These are phyloP conservation scores for Euryodendron excelsum DNA, from an alignment of 148 eudicot genomes.

Conservation along the genomic window DNA sequence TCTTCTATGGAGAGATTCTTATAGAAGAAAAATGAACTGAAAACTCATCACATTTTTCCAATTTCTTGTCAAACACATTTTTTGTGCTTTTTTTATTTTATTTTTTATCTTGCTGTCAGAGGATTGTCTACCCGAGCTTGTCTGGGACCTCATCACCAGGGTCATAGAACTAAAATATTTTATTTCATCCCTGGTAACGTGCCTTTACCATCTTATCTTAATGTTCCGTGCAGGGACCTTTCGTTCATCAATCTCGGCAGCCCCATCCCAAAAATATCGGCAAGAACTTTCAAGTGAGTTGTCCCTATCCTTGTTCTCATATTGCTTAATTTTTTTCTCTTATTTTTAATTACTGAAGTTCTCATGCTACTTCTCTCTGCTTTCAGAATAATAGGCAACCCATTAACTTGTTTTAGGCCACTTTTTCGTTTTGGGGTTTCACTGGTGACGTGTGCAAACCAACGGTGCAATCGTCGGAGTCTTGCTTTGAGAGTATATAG, in stretches of 20 bases:
- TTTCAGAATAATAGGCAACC: constrained; percentile 77
- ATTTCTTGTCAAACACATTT: too few species aligned
- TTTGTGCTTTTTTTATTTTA: too few species aligned
- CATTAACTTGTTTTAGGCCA: constrained; percentile 71
- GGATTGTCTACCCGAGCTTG: constrained; percentile 79
- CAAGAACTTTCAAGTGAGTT: constrained; percentile 75
- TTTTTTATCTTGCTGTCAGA: constrained; percentile 40
- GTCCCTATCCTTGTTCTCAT: neutral
- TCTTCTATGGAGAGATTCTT: too few species aligned
- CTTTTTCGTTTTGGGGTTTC: too few species aligned
- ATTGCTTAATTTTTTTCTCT: neutral
- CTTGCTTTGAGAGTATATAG: too few species aligned
- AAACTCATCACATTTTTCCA: too few species aligned
- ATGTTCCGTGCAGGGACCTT: constrained; percentile 54
- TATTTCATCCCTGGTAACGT: neutral
- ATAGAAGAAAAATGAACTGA: too few species aligned
- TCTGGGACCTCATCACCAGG: constrained; percentile 78
- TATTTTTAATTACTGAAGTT: neutral
- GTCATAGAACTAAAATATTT: constrained; percentile 16
- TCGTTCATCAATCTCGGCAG: constrained; percentile 91
- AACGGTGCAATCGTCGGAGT: too few species aligned
- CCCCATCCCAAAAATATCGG: constrained; percentile 67
- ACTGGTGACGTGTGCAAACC: too few species aligned
- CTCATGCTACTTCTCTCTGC: constrained; percentile 11
- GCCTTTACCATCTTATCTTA: neutral